Evolutionary conservation across 202 grass and related monocot genomes (phyloP).

Genomic region (Bolboschoenoplectus hybrid): DNA sequence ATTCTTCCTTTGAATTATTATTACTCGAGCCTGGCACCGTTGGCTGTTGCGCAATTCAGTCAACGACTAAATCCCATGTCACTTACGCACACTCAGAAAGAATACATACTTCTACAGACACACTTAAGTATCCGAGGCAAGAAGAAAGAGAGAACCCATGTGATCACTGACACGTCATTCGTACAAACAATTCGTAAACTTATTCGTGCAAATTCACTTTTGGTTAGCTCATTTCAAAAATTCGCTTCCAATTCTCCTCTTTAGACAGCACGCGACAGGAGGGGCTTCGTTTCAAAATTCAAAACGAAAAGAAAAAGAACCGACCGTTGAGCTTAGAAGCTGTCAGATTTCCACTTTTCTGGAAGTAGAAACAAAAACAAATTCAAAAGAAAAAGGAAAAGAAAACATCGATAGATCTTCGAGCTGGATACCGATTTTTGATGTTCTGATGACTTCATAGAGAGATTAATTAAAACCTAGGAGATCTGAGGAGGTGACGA

Average conservation of each 20-base stretch:
- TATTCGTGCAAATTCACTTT: not conserved
- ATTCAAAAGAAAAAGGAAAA: not conserved
- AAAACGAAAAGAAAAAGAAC: conserved; percentile 15
- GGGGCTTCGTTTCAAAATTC: conserved; percentile 31
- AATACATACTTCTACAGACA: not conserved
- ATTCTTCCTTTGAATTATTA: no score
- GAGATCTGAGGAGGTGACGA: not conserved
- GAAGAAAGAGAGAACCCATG: not conserved
- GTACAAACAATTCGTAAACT: not conserved
- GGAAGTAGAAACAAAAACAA: not conserved
- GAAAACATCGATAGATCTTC: not conserved
- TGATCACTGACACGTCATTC: not conserved
- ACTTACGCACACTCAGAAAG: not conserved
- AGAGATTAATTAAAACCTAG: not conserved
- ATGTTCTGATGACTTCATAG: not conserved
- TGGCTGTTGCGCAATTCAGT: not conserved
- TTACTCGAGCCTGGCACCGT: no score
- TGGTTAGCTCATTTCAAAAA: not conserved
- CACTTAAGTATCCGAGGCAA: not conserved
- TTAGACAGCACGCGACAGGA: not conserved
- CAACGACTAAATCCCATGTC: not conserved
- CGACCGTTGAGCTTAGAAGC: conserved; percentile 25
- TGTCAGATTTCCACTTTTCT: not conserved
- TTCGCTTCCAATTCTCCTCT: not conserved
- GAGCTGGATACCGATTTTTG: not conserved